These are phyloP conservation scores for Stylosanthes scabra DNA, from an alignment of 331 rosid species.

Conservation along the genomic window DNA sequence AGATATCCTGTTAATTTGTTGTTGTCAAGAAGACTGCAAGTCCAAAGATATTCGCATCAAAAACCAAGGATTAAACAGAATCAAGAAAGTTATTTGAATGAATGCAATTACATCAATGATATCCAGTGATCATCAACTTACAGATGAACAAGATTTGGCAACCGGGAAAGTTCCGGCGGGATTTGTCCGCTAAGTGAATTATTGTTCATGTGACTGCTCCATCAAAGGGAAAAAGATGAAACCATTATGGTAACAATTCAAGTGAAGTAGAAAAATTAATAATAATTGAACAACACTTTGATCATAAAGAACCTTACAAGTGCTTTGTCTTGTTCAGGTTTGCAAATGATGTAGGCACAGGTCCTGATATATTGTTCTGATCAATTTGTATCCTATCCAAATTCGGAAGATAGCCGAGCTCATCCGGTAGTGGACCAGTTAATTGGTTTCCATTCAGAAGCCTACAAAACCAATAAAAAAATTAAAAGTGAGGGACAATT, in stretches of 20 bases:
- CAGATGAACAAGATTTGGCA: constrained; percentile 78
- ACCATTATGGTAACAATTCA: constrained; percentile 34
- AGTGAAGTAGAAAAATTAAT: constrained; percentile 7
- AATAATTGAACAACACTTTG: constrained; percentile 15
- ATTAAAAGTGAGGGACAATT: constrained; percentile 27
- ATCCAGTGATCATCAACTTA: constrained; percentile 51
- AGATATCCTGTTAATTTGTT: constrained; percentile 80
- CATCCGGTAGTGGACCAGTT: constrained; percentile 76
- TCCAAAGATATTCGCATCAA: constrained; percentile 29
- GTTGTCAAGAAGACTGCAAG: constrained; percentile 85
- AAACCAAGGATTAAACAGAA: constrained; percentile 13
- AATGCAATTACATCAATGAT: constrained; percentile 18
- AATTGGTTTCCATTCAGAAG: constrained; percentile 80
- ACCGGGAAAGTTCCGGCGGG: constrained; percentile 68
- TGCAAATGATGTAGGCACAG: constrained; percentile 79
- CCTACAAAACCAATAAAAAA: constrained; percentile 46
- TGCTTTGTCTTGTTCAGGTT: constrained; percentile 62
- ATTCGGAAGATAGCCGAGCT: constrained; percentile 77
- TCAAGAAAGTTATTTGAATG: constrained; percentile 17
- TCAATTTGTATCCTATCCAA: constrained; percentile 75
- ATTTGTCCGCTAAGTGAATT: constrained; percentile 90
- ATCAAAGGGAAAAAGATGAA: constrained; percentile 7
- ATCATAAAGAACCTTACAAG: constrained; percentile 69
- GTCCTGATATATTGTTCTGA: constrained; percentile 70
- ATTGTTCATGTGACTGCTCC: constrained; percentile 98